Base-by-base conservation (phyloP, 257 asterid species). In the Paulownia fortunei region DNA sequence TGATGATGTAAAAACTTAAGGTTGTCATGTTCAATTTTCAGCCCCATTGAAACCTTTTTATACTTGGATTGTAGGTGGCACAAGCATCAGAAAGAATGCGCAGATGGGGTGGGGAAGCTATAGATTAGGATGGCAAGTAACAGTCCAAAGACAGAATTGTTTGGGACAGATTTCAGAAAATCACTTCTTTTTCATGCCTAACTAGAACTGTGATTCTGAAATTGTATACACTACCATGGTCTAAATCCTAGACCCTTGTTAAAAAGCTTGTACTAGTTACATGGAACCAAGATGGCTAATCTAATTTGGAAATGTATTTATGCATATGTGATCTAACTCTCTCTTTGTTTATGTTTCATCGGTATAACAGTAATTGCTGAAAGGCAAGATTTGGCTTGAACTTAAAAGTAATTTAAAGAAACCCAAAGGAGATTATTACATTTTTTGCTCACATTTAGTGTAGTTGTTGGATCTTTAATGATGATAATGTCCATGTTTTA, bases 21-120 rank as follows among this genome's bases (percentile, higher is more conserved):
- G 5, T 34, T 9, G 30, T 73, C 72, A 2, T 39, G 13, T 15
- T 30, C 10, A 55, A 10, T 6, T 32, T 72, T 37, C 63, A 21
- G 23, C 59, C 58, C 11, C 34, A 42, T 42, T 6, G 30, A 74
- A 27, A 39, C 3, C 0, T 44, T 59, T 30, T 52, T n/a, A 13
- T 21, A 21, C 54, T 77, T 54, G 69, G 66, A 73, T 71, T 84
- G 81, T 90, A 94, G 99, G 99, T 95, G 54, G 96, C 77, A 76
- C 97, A 88, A 71, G 92, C 99, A 69, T 88, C 97, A 11, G 88
- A 88, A 78, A 85, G 98, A 86, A 88, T 95, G 96, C 88, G 84
- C 34, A 84, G 21, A 85, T 94, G 97, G 97, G 82, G 86, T 39
- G 94, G 94, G 5, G 74, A 61, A 7, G 62, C 8, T 51, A 69